Evolutionary conservation across 2,329 filamentous ascomycete genomes (phyloP).

Genomic region (Exserohilum turcica): DNA sequence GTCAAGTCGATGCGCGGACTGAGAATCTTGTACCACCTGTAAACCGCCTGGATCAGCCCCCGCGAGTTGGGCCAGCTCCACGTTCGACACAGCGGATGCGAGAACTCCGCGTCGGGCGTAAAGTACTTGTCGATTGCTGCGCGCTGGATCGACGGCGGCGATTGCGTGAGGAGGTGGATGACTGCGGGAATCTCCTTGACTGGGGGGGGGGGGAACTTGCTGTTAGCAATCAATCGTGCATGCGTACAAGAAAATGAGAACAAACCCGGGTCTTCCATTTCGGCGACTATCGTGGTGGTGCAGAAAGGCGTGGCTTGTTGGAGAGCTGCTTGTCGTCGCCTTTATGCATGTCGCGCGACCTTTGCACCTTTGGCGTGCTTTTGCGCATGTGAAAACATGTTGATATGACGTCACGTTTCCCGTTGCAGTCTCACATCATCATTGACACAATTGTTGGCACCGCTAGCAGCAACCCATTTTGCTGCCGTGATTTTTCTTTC

Average conservation of each 20-base stretch:
- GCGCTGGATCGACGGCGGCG: constrained; percentile 68
- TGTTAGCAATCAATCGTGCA: not conserved
- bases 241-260: not conserved
- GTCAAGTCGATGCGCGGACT: constrained; percentile 72
- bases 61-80: constrained; percentile 65
- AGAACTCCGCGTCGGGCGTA: constrained; percentile 71
- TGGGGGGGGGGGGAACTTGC: too few relatives aligned
- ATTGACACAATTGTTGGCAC: not conserved
- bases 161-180: constrained; percentile 71
- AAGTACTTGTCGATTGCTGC: constrained; percentile 74
- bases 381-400: constrained; percentile 12
- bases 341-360: constrained; percentile 1
- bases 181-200: constrained; percentile 67
- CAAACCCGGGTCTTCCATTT: constrained; percentile 40
- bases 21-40: constrained; percentile 76
- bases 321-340: not conserved
- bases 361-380: constrained; percentile 5
- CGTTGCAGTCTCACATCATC: not conserved
- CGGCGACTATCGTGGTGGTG: not conserved
- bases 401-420: constrained; percentile 17
- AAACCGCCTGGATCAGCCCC: constrained; percentile 70
- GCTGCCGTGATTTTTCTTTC: not conserved
- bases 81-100: constrained; percentile 78
- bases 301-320: not conserved
- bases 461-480: not conserved